phyloP scores from a whole-genome alignment of 2,329 filamentous ascomycete genomes.

The Blumeriella jaapii region DNA sequence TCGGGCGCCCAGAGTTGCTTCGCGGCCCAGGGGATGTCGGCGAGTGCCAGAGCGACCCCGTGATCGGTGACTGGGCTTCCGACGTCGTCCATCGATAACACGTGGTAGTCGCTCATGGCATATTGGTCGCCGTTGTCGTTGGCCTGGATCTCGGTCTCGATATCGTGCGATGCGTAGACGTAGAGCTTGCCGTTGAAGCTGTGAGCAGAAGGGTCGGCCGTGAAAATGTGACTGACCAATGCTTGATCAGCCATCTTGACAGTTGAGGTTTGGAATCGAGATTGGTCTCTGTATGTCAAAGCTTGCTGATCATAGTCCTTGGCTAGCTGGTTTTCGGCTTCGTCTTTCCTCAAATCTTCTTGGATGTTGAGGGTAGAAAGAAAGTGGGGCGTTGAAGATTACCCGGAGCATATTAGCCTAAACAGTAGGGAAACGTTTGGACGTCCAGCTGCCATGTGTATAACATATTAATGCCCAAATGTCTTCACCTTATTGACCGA shows the following conservation, averaged over 20 bases:
- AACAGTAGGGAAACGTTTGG: no score
- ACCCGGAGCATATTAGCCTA: no score
- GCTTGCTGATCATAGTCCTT: no score
- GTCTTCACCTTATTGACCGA: no score
- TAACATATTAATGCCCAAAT: no score
- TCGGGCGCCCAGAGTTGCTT: constrained; percentile 78
- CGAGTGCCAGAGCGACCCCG: constrained; percentile 52
- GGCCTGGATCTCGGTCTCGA: constrained; percentile 60
- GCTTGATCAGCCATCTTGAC: constrained; percentile 29
- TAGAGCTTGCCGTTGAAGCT: constrained; percentile 67
- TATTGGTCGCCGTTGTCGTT: constrained; percentile 83
- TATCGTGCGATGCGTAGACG: constrained; percentile 73
- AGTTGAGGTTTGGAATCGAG: not conserved
- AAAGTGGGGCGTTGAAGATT: no score
- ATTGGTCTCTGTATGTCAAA: no score
- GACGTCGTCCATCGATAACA: constrained; percentile 48
- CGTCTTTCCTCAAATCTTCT: no score
- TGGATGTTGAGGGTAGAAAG: no score
- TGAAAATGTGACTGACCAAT: constrained; percentile 65
- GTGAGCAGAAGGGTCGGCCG: constrained; percentile 69
- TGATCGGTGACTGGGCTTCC: constrained; percentile 56
- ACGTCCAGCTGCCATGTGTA: no score
- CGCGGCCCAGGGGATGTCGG: constrained; percentile 63
- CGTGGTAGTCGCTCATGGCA: constrained; percentile 77
- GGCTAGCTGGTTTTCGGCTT: no score